Evolutionary conservation across 495 filamentous ascomycete genomes (phyloP).

Genomic region (Entonaema liquescens): DNA sequence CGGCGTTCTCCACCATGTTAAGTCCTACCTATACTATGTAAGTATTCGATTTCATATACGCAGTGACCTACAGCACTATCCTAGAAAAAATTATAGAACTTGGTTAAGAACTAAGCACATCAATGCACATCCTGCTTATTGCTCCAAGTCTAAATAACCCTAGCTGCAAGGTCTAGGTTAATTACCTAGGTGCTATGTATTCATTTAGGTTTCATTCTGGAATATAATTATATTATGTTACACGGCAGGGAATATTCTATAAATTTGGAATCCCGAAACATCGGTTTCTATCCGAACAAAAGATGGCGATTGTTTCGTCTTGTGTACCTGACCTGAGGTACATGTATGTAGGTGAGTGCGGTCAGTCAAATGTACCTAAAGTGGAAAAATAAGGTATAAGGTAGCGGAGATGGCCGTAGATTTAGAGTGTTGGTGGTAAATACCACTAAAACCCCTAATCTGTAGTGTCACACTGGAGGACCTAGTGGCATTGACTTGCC

Average conservation of each 20-base stretch:
- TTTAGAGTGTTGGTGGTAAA: slow-evolving; percentile 15
- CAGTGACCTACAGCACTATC: background rate
- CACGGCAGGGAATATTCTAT: slow-evolving; percentile 3
- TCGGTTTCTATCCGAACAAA: background rate
- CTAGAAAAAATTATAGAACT: background rate
- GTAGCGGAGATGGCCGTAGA: slow-evolving; percentile 33
- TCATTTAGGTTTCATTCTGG: background rate
- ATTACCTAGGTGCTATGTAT: too few species aligned
- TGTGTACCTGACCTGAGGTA: background rate
- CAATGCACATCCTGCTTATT: too few species aligned
- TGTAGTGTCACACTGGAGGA: slow-evolving; percentile 7
- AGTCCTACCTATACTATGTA: too few species aligned
- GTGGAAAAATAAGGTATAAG: background rate
- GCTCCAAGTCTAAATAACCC: too few species aligned
- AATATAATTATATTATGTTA: background rate
- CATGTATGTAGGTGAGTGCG: too few species aligned
- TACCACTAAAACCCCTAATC: background rate
- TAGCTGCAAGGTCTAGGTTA: background rate
- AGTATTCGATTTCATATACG: background rate
- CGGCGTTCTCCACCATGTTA: background rate
- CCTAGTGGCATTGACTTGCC: slow-evolving; percentile 18
- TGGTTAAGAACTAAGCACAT: background rate
- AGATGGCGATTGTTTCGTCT: background rate
- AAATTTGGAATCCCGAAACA: background rate
- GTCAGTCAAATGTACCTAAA: background rate